Evolutionary conservation across 1,284 basidiomycete genomes (phyloP), one percentile per base, ranked within the genome.

Genomic region (Fomitopsis schrenkii): DNA sequence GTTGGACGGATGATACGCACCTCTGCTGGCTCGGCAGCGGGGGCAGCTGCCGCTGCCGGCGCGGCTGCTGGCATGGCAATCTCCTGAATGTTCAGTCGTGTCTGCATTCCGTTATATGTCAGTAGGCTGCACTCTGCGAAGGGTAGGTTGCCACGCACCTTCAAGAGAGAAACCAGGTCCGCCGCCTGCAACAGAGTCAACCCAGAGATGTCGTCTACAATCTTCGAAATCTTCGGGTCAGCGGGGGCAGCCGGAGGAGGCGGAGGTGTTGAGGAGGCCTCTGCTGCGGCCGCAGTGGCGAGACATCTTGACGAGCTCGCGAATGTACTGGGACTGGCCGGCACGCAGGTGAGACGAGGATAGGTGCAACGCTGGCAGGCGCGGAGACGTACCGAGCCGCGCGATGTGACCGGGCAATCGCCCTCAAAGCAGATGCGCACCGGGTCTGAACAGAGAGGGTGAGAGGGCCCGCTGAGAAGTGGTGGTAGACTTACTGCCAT

Each of bases 41-140:
- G 80, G 19, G 85, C 81, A 2, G 83, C 77, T 2, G 84, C 83
- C 4, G 87, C 79, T 1, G 87, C 81, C 5, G 89, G 83, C 8
- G 90, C 79, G 1, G 93, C 87, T 44, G 91, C 79, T 42, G 96
- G 95, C 85, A 98, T 89, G 35, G 95, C 95, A 72, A 99, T 94
- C 79, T 99, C 97, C 76, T 96, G 94, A 68, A 99, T 99, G 77
- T 99, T 99, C 63, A 99, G 78, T 64, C 93, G 89, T 61, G 93
- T 85, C 95, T 97, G 64, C 10, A 40, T 36, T 46, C 7, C 28
- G n/a, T 3, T 3, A 15, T 14, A 15, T 5, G n/a, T 28, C 15
- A 36, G 9, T 28, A 22, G 12, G 15, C 4, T n/a, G 41, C 22
- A 3, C 2, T 28, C 14, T 3, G 5, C n/a, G 30, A 59, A 22